These are phyloP conservation scores for Blastocystis sp. DNA, from an alignment of 352 stramenopile genomes.

Conservation along the genomic window DNA sequence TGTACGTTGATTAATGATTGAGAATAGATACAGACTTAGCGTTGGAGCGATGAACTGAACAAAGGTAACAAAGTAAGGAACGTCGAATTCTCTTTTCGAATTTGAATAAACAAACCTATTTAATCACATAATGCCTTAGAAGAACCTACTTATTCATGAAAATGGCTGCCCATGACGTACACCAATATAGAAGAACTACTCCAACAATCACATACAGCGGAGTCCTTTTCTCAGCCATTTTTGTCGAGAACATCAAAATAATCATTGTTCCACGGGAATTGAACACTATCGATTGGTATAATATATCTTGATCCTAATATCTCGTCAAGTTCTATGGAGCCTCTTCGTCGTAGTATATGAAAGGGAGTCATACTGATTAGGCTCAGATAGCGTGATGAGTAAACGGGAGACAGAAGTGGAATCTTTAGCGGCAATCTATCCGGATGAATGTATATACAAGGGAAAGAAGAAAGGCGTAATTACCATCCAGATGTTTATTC, in stretches of 20 bases:
- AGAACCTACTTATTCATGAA: constrained; percentile 45
- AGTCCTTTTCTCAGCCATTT: neutral
- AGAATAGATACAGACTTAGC: neutral
- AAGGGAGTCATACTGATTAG: too few species aligned
- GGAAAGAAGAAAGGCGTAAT: constrained; percentile 1
- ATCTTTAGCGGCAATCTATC: neutral
- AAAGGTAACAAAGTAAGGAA: constrained; percentile 19
- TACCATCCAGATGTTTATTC: neutral
- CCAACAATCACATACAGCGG: constrained; percentile 13
- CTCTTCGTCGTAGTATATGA: too few species aligned
- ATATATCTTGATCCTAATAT: too few species aligned
- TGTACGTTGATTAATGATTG: neutral
- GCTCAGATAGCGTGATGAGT: neutral
- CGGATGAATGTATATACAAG: neutral
- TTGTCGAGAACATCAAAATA: neutral
- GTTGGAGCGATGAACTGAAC: constrained; percentile 41
- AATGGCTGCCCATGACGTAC: constrained; percentile 15
- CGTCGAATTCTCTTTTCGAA: neutral
- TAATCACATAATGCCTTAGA: neutral
- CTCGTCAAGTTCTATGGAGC: too few species aligned
- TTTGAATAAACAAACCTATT: constrained; percentile 10
- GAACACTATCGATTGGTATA: neutral
- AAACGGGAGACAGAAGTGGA: neutral
- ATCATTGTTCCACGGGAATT: too few species aligned
- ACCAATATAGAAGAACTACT: neutral